Base-by-base conservation (phyloP, 2,329 filamentous ascomycete species). In the Pseudogymnoascus pannorum region DNA sequence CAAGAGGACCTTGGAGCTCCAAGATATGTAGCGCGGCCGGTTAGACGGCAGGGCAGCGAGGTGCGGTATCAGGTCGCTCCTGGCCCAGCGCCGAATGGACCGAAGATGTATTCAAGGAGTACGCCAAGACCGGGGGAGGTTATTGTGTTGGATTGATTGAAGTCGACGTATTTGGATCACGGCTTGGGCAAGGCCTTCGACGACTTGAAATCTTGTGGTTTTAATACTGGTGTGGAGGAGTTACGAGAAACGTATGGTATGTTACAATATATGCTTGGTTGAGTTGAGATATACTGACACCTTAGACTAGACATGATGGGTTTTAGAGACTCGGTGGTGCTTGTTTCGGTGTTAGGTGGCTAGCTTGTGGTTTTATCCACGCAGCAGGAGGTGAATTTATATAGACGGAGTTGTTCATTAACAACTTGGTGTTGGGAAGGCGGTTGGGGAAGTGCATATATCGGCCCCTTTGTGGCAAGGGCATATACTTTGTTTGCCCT, bases 91-190 rank as follows among this genome's bases (percentile, higher is more conserved):
- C 58, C 20, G 11, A 59, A 59, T 24, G 31, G 58, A 3, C 35
- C 58, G 31, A 38, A 36, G 24, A 29, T 40, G 40, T 40, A 35
- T 42, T 42, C 24, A 6, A 51, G 36, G 40, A 40, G 36, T 59
- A 38, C 40, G 35, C 35, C 58, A 11, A 24, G 58, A 3, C 31
- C 24, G 11, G 58, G 40, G 9, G 58, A 59, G 40, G 36, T 59
- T 59, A 59, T 59, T 59, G 58, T 59, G 12, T 11, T 59, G 36
- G 35, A 59, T 29, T 59, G 36, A 59, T 51, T 38, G 8, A 12
- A 2, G 20, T 26, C 16, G 16, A 9, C 1, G 2, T 42, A 12
- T 42, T 42, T 22, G 11, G 5, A 6, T 12, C 22, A 29, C 6
- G 14, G 5, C 14, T n/a, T 3, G 20, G 22, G 4, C 5, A 6